Evolutionary conservation across 345 rosid genomes (phyloP).

Genomic region (Angophora floribunda): DNA sequence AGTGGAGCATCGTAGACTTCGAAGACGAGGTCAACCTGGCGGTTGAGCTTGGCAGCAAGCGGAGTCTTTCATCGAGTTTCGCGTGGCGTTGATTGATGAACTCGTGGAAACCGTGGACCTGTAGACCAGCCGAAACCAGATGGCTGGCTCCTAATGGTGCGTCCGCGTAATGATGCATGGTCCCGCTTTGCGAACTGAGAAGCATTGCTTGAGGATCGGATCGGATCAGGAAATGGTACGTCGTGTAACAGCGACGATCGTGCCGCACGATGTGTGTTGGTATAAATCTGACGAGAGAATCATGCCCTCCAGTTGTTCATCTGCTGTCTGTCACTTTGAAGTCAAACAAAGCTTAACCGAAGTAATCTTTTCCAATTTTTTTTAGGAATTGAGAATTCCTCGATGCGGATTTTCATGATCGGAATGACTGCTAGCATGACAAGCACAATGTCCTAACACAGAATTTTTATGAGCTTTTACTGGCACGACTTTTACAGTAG

Average conservation of each 20-base stretch:
- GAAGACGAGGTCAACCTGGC: not conserved
- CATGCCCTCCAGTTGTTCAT: not conserved
- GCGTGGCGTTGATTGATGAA: not conserved
- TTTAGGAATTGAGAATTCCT: too few species aligned
- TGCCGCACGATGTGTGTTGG: not conserved
- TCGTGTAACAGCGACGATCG: not conserved
- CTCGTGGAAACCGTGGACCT: not conserved
- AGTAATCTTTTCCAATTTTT: too few species aligned
- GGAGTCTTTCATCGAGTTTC: not conserved
- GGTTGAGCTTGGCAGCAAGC: not conserved
- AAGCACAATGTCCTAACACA: too few species aligned
- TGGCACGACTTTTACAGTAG: too few species aligned
- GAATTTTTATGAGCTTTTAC: too few species aligned
- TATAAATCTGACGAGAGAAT: not conserved
- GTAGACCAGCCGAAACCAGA: not conserved
- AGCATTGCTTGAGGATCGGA: not conserved
- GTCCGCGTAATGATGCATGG: not conserved
- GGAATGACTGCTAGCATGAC: too few species aligned
- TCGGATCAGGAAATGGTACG: not conserved
- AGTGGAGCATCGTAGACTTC: not conserved
- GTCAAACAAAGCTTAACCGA: too few species aligned
- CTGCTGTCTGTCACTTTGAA: not conserved
- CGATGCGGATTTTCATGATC: too few species aligned
- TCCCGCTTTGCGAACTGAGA: not conserved
- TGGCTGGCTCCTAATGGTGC: not conserved